Percentiles rank a stretch among this genome's conserved stretches.
These are phyloP conservation scores for Dalbergia cultrata DNA, from an alignment of 306 rosid genomes.

Conservation along the genomic window DNA sequence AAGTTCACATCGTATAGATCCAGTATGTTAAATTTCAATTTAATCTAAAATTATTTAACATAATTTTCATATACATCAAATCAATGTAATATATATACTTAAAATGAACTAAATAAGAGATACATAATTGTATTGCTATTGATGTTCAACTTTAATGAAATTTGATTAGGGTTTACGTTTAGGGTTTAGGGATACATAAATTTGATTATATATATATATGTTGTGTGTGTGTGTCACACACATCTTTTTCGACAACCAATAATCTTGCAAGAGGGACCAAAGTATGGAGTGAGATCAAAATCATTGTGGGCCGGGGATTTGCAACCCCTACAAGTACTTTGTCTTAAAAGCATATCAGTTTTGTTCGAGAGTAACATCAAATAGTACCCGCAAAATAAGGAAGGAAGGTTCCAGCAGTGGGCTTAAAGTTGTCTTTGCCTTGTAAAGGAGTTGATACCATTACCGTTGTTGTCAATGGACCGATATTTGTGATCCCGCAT, in stretches of 20 bases:
- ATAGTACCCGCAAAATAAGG: conserved; percentile 10
- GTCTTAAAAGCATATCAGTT: conserved; percentile 58
- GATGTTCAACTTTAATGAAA: no score
- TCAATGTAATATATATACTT: no score
- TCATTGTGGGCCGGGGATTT: conserved; percentile 58
- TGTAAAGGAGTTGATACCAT: conserved; percentile 19
- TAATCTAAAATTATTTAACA: no score
- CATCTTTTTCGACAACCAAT: conserved; percentile 20
- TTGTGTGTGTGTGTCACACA: background rate
- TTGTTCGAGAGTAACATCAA: conserved; percentile 58
- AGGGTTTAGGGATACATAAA: no score
- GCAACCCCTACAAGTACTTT: conserved; percentile 49
- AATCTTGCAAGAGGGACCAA: conserved; percentile 8
- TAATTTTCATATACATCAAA: no score
- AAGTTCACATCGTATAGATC: no score
- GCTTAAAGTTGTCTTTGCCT: conserved; percentile 34
- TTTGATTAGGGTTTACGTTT: no score
- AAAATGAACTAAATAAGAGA: no score
- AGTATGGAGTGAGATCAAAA: conserved; percentile 51
- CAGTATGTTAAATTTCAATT: no score
- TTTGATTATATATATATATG: no score
- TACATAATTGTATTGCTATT: no score
- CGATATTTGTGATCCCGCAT: background rate
- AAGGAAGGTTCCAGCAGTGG: background rate
- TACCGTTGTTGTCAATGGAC: conserved; percentile 11